A percentile compares a stretch with the other conserved stretches of the same genome.
Conservation (phyloP, 345 rosid species). For the Euphorbia peplus region DNA sequence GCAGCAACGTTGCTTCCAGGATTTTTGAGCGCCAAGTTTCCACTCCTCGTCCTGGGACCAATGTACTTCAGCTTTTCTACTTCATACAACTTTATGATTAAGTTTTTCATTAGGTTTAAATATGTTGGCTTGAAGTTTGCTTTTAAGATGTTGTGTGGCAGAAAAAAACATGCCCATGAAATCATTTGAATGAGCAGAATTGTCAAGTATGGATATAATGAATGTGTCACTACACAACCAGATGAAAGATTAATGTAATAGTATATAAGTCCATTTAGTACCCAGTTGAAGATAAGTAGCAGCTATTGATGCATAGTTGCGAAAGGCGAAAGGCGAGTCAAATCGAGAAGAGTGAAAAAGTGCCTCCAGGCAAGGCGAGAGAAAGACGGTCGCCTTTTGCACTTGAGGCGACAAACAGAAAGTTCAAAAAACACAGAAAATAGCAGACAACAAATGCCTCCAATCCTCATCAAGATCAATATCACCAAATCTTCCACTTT, state of each 20-base stretch:
- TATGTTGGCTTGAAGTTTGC: neutral
- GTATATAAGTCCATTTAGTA: neutral
- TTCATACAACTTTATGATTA: neutral
- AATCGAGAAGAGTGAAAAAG: too few species aligned
- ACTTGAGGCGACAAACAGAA: too few species aligned
- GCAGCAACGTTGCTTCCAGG: constrained; percentile 69
- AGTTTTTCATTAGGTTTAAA: neutral
- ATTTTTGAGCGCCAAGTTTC: constrained; percentile 82
- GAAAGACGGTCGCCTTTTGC: too few species aligned
- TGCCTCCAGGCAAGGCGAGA: too few species aligned
- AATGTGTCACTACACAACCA: neutral
- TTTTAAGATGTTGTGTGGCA: neutral
- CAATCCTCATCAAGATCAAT: too few species aligned
- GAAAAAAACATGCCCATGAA: neutral
- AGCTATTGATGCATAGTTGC: too few species aligned
- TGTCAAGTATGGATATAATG: neutral
- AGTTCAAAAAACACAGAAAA: too few species aligned
- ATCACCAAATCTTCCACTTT: too few species aligned
- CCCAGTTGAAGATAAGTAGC: neutral
- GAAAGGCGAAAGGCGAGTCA: too few species aligned
- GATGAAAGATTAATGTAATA: neutral
- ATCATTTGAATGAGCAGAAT: neutral
- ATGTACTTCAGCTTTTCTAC: constrained; percentile 28
- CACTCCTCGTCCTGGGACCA: constrained; percentile 68
- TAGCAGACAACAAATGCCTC: too few species aligned